phyloP scores from a whole-genome alignment of 2,329 filamentous ascomycete genomes.

The Fusarium camptoceras region DNA sequence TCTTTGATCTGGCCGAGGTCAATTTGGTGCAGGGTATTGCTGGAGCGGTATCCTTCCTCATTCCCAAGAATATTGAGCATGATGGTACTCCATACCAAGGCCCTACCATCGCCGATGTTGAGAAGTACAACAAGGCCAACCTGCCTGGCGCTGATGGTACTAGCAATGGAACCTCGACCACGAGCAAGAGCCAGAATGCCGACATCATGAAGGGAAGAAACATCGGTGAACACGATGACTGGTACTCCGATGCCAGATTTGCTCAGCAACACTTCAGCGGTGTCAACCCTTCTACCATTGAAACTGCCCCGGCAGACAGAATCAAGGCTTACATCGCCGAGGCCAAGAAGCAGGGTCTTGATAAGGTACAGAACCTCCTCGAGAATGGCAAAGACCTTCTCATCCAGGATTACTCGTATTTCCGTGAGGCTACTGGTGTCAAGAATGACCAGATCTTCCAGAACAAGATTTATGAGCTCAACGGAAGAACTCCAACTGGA shows the following conservation, averaged over 20 bases:
- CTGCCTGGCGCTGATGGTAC: not conserved
- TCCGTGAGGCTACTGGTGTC: constrained; percentile 27
- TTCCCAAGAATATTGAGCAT: constrained; percentile 1
- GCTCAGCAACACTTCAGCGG: constrained; percentile 29
- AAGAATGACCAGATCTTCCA: constrained; percentile 11
- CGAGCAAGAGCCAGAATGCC: not conserved
- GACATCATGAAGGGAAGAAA: constrained; percentile 35
- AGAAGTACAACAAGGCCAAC: constrained; percentile 12
- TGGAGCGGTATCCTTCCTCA: constrained; percentile 1
- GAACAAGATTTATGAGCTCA: not conserved
- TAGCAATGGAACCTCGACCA: not conserved
- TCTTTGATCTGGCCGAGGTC: constrained; percentile 14
- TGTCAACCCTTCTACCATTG: constrained; percentile 26
- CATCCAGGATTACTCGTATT: constrained; percentile 36
- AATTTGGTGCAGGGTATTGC: constrained; percentile 2
- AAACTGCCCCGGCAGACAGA: not conserved
- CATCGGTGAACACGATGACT: constrained; percentile 23
- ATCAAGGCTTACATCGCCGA: constrained; percentile 19
- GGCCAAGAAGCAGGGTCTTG: constrained; percentile 28
- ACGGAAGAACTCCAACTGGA: not conserved
- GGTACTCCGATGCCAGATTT: constrained; percentile 35
- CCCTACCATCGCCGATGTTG: constrained; percentile 21
- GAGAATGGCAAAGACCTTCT: constrained; percentile 18
- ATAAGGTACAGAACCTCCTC: constrained; percentile 15
- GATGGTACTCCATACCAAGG: constrained; percentile 4